phyloP scores from a whole-genome alignment of 2,329 filamentous ascomycete species.

The Pseudocercospora fijiensis region DNA sequence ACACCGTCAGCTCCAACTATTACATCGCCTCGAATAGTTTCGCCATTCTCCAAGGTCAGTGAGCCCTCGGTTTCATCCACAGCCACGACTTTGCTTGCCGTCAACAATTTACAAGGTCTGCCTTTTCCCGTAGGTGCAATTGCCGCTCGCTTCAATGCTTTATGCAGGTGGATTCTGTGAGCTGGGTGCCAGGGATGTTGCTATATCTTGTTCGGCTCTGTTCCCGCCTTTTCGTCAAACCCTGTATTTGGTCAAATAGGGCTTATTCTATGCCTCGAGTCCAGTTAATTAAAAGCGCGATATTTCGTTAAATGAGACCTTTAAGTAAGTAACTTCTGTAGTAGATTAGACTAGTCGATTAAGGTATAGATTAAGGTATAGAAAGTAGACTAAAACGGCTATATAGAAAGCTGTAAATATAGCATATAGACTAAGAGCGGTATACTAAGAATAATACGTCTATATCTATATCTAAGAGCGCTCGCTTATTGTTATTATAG shows the following conservation, averaged over 20 bases:
- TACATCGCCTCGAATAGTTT: slow-evolving; percentile 32
- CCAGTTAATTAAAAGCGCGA: no score
- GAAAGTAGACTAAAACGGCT: background rate
- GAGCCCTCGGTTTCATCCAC: slow-evolving; percentile 30
- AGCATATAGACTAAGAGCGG: background rate
- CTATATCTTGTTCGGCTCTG: slow-evolving; percentile 47
- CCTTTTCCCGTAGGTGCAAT: slow-evolving; percentile 28
- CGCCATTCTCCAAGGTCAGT: slow-evolving; percentile 32
- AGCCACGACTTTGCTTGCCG: slow-evolving; percentile 26
- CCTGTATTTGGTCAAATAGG: no score
- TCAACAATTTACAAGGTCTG: slow-evolving; percentile 28
- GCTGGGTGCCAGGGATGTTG: slow-evolving; percentile 40
- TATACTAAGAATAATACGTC: no score
- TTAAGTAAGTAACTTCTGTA: background rate
- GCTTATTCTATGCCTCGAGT: no score
- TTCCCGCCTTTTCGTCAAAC: no score
- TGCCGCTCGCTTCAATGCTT: slow-evolving; percentile 31
- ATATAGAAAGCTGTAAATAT: background rate
- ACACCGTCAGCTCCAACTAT: slow-evolving; percentile 39
- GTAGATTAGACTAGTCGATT: background rate
- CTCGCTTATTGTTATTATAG: no score
- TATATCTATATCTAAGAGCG: no score
- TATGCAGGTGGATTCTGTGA: slow-evolving; percentile 36
- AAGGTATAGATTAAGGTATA: background rate
- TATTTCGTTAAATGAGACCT: background rate